These are phyloP conservation scores for Neurospora pannonica DNA, from an alignment of 495 filamentous ascomycete species.

Conservation along the genomic window DNA sequence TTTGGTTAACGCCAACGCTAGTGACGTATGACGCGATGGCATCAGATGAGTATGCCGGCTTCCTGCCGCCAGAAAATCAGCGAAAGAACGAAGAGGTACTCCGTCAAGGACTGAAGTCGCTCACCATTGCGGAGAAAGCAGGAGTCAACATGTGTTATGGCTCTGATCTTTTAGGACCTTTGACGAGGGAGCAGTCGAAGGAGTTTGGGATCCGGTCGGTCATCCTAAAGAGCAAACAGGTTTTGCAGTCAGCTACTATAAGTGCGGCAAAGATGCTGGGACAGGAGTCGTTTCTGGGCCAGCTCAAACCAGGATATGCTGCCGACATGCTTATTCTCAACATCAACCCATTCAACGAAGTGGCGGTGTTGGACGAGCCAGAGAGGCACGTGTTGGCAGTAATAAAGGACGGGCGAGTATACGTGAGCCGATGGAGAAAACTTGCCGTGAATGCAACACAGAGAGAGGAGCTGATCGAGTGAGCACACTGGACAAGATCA, in stretches of 20 bases:
- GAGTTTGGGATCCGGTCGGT: slow-evolving; percentile 40
- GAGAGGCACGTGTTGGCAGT: background rate
- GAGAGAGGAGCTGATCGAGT: background rate
- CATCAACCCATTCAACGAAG: background rate
- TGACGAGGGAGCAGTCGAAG: slow-evolving; percentile 36
- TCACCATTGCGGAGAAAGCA: slow-evolving; percentile 36
- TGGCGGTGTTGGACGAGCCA: background rate
- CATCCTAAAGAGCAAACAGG: slow-evolving; percentile 30
- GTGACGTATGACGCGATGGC: slow-evolving; percentile 43
- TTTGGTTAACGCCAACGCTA: slow-evolving; percentile 44
- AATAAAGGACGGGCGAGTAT: background rate
- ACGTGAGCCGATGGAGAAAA: background rate
- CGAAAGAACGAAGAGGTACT: slow-evolving; percentile 41
- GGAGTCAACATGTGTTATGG: slow-evolving; percentile 47
- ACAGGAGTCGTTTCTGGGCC: slow-evolving; percentile 32
- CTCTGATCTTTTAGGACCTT: slow-evolving; percentile 42
- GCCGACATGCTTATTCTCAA: background rate
- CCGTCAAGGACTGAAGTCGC: slow-evolving; percentile 30
- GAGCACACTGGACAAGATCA: background rate
- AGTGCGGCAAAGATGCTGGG: slow-evolving; percentile 40
- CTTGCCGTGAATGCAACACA: background rate
- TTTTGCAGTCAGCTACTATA: slow-evolving; percentile 43
- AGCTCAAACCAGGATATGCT: slow-evolving; percentile 16
- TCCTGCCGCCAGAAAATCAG: slow-evolving; percentile 30
- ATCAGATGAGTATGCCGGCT: slow-evolving; percentile 29